Evolutionary conservation across 345 rosid species (phyloP).

Genomic region (Pseudoturritis turrita): DNA sequence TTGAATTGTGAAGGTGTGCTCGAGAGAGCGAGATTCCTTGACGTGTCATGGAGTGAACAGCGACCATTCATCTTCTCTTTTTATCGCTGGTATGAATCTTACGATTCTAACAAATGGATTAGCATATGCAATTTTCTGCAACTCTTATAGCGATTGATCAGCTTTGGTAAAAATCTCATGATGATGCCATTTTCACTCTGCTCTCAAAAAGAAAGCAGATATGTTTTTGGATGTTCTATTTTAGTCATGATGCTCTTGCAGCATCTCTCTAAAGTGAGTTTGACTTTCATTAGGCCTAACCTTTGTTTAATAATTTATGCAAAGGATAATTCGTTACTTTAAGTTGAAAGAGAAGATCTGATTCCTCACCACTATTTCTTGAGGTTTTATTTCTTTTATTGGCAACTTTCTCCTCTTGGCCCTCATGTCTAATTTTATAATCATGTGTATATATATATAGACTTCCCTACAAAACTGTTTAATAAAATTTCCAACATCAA

Average conservation of each 20-base stretch:
- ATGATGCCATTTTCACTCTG: conserved; percentile 20
- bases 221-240: conserved; percentile 20
- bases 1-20: conserved; percentile 8
- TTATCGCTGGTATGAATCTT: conserved; percentile 18
- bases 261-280: conserved; percentile 30
- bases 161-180: conserved; percentile 3
- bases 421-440: background rate
- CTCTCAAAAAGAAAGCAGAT: conserved; percentile 16
- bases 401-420: conserved; percentile 28
- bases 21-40: conserved; percentile 28
- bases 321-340: conserved; percentile 28
- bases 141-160: conserved; percentile 8
- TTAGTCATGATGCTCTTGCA: conserved; percentile 24
- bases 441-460: conserved; percentile 21
- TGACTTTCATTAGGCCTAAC: conserved; percentile 25
- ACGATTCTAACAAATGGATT: background rate
- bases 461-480: conserved; percentile 13
- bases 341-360: conserved; percentile 24
- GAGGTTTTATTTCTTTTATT: conserved; percentile 29
- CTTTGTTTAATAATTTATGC: conserved; percentile 20
- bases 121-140: conserved; percentile 1
- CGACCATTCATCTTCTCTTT: conserved; percentile 7
- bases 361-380: conserved; percentile 28
- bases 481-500: conserved; percentile 1
- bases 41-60: conserved; percentile 26